Conservation (phyloP, 805 yeast genomes). For the Yamadazyma nakazawae region DNA sequence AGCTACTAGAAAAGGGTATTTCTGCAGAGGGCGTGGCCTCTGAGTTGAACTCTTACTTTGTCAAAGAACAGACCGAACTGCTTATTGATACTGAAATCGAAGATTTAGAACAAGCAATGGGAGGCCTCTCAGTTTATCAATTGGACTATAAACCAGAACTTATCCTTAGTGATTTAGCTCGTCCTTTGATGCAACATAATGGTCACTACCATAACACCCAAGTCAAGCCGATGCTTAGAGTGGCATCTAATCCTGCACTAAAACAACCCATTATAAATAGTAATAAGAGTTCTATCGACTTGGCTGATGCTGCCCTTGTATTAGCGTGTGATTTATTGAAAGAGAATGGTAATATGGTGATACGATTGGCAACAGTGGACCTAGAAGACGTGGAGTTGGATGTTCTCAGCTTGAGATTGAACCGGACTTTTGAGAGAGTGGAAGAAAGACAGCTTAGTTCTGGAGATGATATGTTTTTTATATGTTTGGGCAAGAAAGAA, state of each 20-base stretch:
- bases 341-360: conserved; percentile 29
- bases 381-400: conserved; percentile 27
- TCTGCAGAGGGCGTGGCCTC: not conserved
- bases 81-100: conserved; percentile 21
- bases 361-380: conserved; percentile 26
- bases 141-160: conserved; percentile 31
- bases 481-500: conserved; percentile 25
- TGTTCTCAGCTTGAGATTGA: conserved; percentile 22
- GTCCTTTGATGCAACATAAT: conserved; percentile 31
- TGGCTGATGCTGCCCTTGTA: conserved; percentile 39
- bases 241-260: conserved; percentile 23
- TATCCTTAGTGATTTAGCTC: conserved; percentile 33
- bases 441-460: conserved; percentile 3
- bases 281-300: conserved; percentile 30
- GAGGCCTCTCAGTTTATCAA: not conserved
- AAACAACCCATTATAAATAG: conserved; percentile 24
- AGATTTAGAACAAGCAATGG: conserved; percentile 9
- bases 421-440: conserved; percentile 26
- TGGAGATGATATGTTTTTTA: conserved; percentile 23
- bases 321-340: conserved; percentile 27
- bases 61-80: conserved; percentile 25
- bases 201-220: conserved; percentile 39
- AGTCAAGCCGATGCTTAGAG: conserved; percentile 32
- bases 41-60: conserved; percentile 23
- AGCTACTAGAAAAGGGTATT: conserved; percentile 1